These are phyloP conservation scores for Solanum lycopersicoides DNA, from an alignment of 257 asterid genomes.

Conservation along the genomic window DNA sequence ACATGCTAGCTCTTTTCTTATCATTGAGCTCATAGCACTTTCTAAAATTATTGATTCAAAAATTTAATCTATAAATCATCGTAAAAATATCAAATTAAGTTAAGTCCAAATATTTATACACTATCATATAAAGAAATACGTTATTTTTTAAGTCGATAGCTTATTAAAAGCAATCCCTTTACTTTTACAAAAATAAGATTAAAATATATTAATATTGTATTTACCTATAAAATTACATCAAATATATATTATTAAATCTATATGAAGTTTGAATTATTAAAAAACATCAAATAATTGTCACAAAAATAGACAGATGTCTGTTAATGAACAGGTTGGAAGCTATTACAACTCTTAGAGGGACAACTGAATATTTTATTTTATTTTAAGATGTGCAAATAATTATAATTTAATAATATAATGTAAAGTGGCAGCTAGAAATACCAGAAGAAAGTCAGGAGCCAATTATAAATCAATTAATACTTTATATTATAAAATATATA, in stretches of 20 bases:
- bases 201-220: too few species aligned
- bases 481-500: background rate
- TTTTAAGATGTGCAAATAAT: background rate
- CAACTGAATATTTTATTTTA: background rate
- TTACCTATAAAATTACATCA: background rate
- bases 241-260: background rate
- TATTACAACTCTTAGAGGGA: background rate
- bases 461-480: background rate
- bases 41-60: background rate
- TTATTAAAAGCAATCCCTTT: fast-evolving
- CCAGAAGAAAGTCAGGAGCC: background rate
- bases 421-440: background rate
- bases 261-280: background rate
- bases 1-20: background rate
- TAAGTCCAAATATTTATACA: background rate
- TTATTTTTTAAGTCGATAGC: fast-evolving
- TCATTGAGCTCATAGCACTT: background rate
- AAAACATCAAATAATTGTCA: background rate
- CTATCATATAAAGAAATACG: background rate
- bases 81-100: background rate
- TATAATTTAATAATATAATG: background rate
- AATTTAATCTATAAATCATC: background rate
- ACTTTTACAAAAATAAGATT: background rate
- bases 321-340: background rate
- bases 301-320: background rate